Evolutionary conservation across 1,284 basidiomycete genomes (phyloP).

Genomic region (Mycena sp.): DNA sequence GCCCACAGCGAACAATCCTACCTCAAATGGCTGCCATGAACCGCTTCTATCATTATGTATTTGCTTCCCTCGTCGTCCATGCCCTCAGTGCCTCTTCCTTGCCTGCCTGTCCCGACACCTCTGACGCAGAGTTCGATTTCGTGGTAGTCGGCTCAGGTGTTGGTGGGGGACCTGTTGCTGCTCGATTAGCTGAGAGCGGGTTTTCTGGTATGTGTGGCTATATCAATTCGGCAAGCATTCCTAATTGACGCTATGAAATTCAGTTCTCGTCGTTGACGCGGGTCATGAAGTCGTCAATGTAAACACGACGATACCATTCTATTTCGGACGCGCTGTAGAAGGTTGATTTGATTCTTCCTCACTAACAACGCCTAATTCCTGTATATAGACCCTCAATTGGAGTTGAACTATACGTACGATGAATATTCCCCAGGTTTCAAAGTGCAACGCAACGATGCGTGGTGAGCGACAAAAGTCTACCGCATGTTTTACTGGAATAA

Average conservation of each 20-base stretch:
- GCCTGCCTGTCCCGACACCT: constrained; percentile 17
- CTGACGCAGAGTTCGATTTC: constrained; percentile 36
- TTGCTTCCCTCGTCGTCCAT: neutral
- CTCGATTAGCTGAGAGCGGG: constrained; percentile 36
- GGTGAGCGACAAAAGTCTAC: constrained; percentile 3
- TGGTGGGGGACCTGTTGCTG: constrained; percentile 38
- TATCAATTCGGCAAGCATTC: neutral
- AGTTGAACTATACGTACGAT: constrained; percentile 32
- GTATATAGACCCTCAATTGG: constrained; percentile 30
- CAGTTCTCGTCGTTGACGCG: constrained; percentile 33
- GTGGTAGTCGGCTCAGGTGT: constrained; percentile 36
- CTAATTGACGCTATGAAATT: neutral
- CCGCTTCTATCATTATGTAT: neutral
- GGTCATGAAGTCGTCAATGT: constrained; percentile 34
- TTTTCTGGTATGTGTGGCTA: constrained; percentile 27
- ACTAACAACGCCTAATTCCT: neutral
- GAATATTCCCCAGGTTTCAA: constrained; percentile 34
- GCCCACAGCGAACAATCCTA: no score
- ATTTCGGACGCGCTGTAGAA: constrained; percentile 30
- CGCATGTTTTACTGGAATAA: neutral
- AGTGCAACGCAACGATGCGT: constrained; percentile 31
- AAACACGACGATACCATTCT: constrained; percentile 36
- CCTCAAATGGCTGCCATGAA: neutral
- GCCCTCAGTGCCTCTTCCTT: neutral
- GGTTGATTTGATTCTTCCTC: constrained; percentile 14